Evolutionary conservation across 805 yeast species (phyloP), one percentile per base, ranked within the genome.

Genomic region (Kregervanrija fluxuum): DNA sequence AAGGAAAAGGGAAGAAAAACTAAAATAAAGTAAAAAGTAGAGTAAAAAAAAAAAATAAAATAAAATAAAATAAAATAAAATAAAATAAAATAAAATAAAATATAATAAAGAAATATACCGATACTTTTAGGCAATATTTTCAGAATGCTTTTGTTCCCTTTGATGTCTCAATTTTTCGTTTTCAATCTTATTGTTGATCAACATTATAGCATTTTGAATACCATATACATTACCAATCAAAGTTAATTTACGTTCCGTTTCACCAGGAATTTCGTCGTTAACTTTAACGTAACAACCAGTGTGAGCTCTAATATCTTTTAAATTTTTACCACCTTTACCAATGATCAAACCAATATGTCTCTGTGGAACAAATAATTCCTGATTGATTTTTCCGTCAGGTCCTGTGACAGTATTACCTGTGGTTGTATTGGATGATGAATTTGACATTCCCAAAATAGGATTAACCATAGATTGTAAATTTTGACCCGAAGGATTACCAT

Each of bases 291-390:
- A 80, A 38, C 87, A 76, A 31, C 95, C 91, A 15, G 91, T 79
- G 30, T 77, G 70, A 47, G 80, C 81, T 49, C 91, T 74, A 41
- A 88, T 80, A 49, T 84, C 87, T 55, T 80, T 83, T 47, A 88
- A 82, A 53, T 82, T 84, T 55, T 83, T 79, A 14, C 96, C 96
- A 31, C 88, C 87, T 62, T 80, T 85, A 1, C 96, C 96, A 48
- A 88, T 88, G 28, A 88, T 81, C 35, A 85, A 77, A 1, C 96
- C 96, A 35, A 88, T 89, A 61, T 74, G 82, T 33, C 77, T 77
- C 57, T 82, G 81, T 17, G 95, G 89, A 37, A 88, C 87, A 52
- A 67, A 81, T 3, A 87, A 70, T 48, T 83, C 90, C 61, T 85
- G 86, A 44, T 79, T 74, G 43, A 75, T 70, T 54, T 75, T 75